Evolutionary conservation across 768 basidiomycete genomes (phyloP), one percentile per base, ranked within the genome.

Genomic region (Xerocomellus chrysenteron): DNA sequence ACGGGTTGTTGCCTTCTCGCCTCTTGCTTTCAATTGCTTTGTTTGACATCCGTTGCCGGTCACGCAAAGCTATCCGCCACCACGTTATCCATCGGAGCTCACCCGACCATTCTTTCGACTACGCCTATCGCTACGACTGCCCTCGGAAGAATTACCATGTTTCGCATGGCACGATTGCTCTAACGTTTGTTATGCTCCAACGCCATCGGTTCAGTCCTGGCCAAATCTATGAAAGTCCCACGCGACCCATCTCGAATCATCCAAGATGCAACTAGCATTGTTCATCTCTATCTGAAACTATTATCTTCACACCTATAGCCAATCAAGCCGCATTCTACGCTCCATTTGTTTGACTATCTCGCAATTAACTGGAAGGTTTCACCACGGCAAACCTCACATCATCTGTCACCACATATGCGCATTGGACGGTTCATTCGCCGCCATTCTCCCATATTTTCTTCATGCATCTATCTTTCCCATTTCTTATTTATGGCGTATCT

Each of bases 401-500:
- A 67, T 65, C 67, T 71, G 65, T 71, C 53, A 65, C 62, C 57
- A 61, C 61, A 26, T 26, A 58, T 64, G 67, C 47, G 55, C 60
- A 67, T 65, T 62, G 70, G 67, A 71, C 70, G 64, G 64, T 68
- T 61, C 59, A 52, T 60, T 57, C 32, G 48, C 67, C 66, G 56
- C 68, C 65, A 59, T 59, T 49, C 47, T 36, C 9, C 58, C 37
- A 60, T 12, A 40, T 52, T 5, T 64, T 60, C 46, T 44, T 47
- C 42, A 50, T 59, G 55, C 28, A 71, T 61, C 42, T 59, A 54
- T 56, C 26, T 39, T 39, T 63, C 17, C 14, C 30, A 42, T 56
- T 57, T 57, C 50, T 42, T 62, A 69, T 71, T 71, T 71, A 65
- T 57, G 64, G 67, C 67, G 69, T 70, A 71, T 67, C 58, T 67